Evolutionary conservation across 2,329 filamentous ascomycete genomes (phyloP).

Genomic region (Penicillium sp.): DNA sequence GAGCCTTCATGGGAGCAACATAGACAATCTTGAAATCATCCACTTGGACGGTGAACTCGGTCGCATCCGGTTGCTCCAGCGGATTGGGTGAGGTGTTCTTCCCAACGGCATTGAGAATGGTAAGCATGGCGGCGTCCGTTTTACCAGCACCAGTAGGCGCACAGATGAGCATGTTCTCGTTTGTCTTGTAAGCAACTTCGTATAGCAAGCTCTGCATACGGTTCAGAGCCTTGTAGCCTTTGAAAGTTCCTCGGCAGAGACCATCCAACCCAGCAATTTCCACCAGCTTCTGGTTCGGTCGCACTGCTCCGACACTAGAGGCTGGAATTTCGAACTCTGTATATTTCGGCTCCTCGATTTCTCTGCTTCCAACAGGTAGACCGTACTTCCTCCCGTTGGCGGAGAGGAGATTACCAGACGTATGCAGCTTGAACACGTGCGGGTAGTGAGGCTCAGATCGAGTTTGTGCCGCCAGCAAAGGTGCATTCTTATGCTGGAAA

Average conservation of each 20-base stretch:
- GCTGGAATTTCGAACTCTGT: slow-evolving; percentile 91
- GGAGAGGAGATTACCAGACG: slow-evolving; percentile 84
- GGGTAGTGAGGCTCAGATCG: slow-evolving; percentile 80
- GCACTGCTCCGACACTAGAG: slow-evolving; percentile 75
- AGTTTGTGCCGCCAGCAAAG: slow-evolving; percentile 72
- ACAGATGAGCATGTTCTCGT: slow-evolving; percentile 98
- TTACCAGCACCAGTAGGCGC: slow-evolving; percentile 98
- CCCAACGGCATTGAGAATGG: slow-evolving; percentile 86
- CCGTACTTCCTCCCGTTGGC: slow-evolving; percentile 80
- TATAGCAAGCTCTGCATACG: slow-evolving; percentile 98
- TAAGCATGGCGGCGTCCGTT: slow-evolving; percentile 97
- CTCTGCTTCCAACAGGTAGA: slow-evolving; percentile 76
- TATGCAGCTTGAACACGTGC: slow-evolving; percentile 86
- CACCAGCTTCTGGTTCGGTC: slow-evolving; percentile 74
- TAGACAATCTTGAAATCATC: slow-evolving; percentile 99
- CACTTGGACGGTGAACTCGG: slow-evolving; percentile 79
- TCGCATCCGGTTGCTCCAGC: slow-evolving; percentile 72
- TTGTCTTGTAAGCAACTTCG: slow-evolving; percentile 92
- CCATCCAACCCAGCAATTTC: slow-evolving; percentile 84
- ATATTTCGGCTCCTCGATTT: slow-evolving; percentile 76
- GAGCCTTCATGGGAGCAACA: slow-evolving; percentile 97
- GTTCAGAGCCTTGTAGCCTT: slow-evolving; percentile 90
- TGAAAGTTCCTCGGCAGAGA: slow-evolving; percentile 88
- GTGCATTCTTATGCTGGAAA: slow-evolving; percentile 78
- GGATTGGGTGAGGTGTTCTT: slow-evolving; percentile 85